Evolutionary conservation across 148 eudicot genomes (phyloP).

Genomic region (Gaultheria prostrata): DNA sequence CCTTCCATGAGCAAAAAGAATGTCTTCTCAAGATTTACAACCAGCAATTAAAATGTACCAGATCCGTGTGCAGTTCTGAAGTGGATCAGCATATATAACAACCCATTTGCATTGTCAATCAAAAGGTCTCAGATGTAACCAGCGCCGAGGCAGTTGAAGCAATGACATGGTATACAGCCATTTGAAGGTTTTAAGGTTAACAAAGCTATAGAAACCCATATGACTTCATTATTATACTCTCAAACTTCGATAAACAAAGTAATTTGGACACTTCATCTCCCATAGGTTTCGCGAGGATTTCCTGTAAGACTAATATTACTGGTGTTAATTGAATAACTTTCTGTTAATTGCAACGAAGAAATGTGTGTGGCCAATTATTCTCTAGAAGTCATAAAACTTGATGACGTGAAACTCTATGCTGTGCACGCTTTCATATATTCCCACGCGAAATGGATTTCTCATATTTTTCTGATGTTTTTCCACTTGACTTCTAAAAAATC

Average conservation of each 20-base stretch:
- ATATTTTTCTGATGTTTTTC: neutral
- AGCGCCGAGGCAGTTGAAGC: neutral
- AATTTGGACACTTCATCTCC: slow-evolving; percentile 10
- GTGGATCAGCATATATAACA: neutral
- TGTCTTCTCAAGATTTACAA: neutral
- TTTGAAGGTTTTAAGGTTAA: neutral
- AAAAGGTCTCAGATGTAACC: neutral
- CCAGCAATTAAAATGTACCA: neutral
- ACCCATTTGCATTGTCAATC: neutral
- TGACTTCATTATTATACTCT: neutral
- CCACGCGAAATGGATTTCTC: neutral
- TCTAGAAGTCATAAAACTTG: neutral
- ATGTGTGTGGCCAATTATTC: neutral
- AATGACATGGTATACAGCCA: neutral
- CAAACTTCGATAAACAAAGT: neutral
- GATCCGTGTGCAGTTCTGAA: neutral
- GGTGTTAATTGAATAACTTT: neutral
- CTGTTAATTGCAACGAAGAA: neutral
- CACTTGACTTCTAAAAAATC: neutral
- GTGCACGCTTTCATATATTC: neutral
- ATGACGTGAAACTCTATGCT: neutral
- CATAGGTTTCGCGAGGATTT: neutral
- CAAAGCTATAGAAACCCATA: neutral
- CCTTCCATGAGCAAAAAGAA: neutral
- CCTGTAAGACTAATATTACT: neutral